Evolutionary conservation across 2,329 filamentous ascomycete genomes (phyloP), one percentile per base, ranked within the genome.

Genomic region (Grosmannia serpens): DNA sequence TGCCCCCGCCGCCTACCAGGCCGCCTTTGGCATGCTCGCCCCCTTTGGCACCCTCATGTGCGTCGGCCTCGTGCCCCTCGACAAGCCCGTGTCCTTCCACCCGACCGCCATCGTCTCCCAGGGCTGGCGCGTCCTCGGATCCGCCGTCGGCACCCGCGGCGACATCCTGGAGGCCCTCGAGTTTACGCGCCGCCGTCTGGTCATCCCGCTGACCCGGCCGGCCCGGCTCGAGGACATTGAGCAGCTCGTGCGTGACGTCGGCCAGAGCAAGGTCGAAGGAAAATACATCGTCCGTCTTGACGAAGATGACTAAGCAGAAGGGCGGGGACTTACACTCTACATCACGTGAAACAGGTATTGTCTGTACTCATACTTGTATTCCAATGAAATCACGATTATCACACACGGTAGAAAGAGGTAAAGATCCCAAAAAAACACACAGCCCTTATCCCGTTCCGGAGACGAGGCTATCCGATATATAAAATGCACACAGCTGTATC

Each of bases 91-190:
- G 17, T 60, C 44, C 4, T 60, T 74, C 5, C 71, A 74, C 53
- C 73, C 74, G 2, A 47, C 71, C 0, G 65, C 61, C 10, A 63
- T 74, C 1, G 71, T 75, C 15, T 67, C 67, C 8, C 65, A 63
- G 3, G 73, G 73, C 0, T 70, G 68, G 57, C 65, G 59, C n/a
- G 58, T 75, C 0, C 59, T 70, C 13, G 72, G 71, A 0, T 70
- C 70, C 0, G 52, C 67, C 9, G 71, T 74, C 0, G 73, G 73
- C 0, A 73, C 70, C 5, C 62, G 70, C 15, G 62, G 62, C 2
- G 73, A 76, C 55, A 72, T 73, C 0, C 57, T 71, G 0, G 73
- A 75, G 58, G 74, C 74, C 1, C 64, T 75, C 1, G 71, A 72
- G 10, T 75, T 75, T 61, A 66, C 70, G 6, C 61, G 64, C 58